Percentiles rank a stretch among this genome's conserved stretches.
phyloP scores from a whole-genome alignment of 1,139 yeast genomes.

The Geotrichum carabidarum region DNA sequence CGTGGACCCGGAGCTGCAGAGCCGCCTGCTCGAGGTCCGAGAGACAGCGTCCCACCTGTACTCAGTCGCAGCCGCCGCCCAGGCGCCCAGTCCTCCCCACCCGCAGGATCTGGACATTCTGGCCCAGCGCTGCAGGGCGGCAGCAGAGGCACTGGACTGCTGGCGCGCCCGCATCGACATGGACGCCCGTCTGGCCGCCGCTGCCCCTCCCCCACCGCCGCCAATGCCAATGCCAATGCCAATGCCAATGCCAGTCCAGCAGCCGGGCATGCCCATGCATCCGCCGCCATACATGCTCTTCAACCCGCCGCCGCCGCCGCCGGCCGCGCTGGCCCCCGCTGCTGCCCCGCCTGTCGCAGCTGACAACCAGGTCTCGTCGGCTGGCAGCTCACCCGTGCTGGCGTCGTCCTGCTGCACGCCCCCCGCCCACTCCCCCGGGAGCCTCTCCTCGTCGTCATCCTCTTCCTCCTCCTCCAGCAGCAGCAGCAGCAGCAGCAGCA shows the following conservation, averaged over 20 bases:
- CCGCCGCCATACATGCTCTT: constrained; percentile 16
- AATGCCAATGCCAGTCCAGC: not conserved
- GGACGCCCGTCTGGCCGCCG: not conserved
- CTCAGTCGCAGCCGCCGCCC: not conserved
- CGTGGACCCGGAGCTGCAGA: not conserved
- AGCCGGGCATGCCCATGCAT: not conserved
- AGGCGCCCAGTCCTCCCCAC: not conserved
- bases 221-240: not conserved
- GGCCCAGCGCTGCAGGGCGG: constrained; percentile 4
- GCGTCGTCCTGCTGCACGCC: no score
- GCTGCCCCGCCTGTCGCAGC: not conserved
- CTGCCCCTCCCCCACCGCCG: not conserved
- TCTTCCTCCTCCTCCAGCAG: no score
- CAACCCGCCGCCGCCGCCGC: constrained; percentile 12
- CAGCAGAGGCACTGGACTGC: constrained; percentile 4
- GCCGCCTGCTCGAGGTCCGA: not conserved
- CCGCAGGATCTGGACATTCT: not conserved
- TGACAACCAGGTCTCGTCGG: not conserved
- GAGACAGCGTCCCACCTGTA: not conserved
- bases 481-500: no score
- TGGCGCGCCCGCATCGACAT: constrained; percentile 4
- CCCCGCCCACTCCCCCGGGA: not conserved
- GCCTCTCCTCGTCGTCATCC: constrained; percentile 5
- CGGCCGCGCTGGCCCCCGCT: constrained; percentile 10
- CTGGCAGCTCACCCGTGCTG: not conserved